Evolutionary conservation across 768 basidiomycete species (phyloP), one percentile per base, ranked within the genome.

Genomic region (Mycena amicta): DNA sequence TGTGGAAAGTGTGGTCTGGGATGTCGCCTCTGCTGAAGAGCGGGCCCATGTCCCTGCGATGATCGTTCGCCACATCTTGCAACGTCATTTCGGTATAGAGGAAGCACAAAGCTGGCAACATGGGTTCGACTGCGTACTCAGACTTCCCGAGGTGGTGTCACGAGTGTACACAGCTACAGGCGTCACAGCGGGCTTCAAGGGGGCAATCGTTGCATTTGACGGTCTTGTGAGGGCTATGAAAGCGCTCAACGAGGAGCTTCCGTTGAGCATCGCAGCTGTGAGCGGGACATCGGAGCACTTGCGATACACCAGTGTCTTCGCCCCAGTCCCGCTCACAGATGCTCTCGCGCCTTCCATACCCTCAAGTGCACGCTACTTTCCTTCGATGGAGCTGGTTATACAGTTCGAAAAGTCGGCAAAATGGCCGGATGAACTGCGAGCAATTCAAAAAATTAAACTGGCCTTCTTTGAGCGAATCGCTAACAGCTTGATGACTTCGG

Each of bases 1-100:
- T 60, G 68, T 83, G 4, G 94, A 98, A 72, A 93, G 90, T 64
- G 93, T 98, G n/a, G 95, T 98, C 2, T 99, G 97, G 97, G 90
- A 97, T 20, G 85, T 93, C 6, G 82, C 84, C 59, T 88, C 84
- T 2, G 80, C 83, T 0, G 93, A 96, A 52, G 92, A 94, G 59
- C 87, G 92, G 26, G 79, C 86, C 0, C 83, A 87, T 60, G 86
- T 98, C 27, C 93, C 94, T 0, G 75, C 78, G 15, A 79, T 83
- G 74, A 84, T 98, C 64, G 85, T 93, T 26, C 74, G 77, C 22
- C 87, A 95, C 73, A 72, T 98, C 39, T 80, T 99, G 11, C 67
- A 78, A 18, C 79, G 81, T 25, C 96, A 98, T 69, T 93, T 95
- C 60, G 82, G 81, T n/a, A 70, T 98, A 49, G 69, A 69, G 12